These are phyloP conservation scores for Amborella trichopoda DNA, from an alignment of 164 flowering plant genomes.

Conservation along the genomic window DNA sequence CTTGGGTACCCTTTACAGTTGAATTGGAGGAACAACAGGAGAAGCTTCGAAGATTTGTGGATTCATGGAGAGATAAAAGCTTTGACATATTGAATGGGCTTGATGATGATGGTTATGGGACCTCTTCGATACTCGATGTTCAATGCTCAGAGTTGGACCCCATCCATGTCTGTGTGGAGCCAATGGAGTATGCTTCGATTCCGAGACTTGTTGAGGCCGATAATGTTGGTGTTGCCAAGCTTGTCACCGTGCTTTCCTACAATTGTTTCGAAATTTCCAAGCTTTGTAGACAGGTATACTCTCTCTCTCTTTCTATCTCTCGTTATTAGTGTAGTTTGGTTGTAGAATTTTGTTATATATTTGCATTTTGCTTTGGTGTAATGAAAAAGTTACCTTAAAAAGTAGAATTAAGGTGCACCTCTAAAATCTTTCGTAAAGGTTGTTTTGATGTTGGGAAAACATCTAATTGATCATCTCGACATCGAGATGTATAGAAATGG, in stretches of 20 bases:
- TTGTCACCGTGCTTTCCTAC: conserved; percentile 16
- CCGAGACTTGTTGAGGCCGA: conserved; percentile 12
- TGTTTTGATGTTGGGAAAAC: too few species aligned
- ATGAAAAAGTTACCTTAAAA: too few species aligned
- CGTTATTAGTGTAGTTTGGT: too few species aligned
- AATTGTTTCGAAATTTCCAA: conserved; percentile 18
- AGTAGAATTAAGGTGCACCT: too few species aligned
- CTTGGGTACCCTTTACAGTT: too few species aligned
- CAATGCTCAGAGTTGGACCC: conserved; percentile 11
- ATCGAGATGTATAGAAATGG: too few species aligned
- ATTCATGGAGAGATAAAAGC: conserved; percentile 13
- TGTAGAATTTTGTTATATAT: too few species aligned
- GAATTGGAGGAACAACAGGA: conserved; percentile 22
- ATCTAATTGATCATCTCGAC: too few species aligned
- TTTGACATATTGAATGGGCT: conserved; percentile 8
- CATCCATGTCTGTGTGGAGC: conserved; percentile 11
- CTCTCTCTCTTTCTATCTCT: too few species aligned
- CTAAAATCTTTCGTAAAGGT: too few species aligned
- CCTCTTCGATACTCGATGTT: conserved; percentile 1
- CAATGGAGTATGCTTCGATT: conserved; percentile 10
- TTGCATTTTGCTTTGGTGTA: too few species aligned
- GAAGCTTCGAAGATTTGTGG: conserved; percentile 19
- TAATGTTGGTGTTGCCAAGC: conserved; percentile 16
- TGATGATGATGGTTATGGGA: conserved; percentile 3
- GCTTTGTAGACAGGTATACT: conserved; percentile 14